Evolutionary conservation across 441 rosid species (phyloP), one percentile per base, ranked within the genome.

Genomic region (Pelargonium fulgidum): DNA sequence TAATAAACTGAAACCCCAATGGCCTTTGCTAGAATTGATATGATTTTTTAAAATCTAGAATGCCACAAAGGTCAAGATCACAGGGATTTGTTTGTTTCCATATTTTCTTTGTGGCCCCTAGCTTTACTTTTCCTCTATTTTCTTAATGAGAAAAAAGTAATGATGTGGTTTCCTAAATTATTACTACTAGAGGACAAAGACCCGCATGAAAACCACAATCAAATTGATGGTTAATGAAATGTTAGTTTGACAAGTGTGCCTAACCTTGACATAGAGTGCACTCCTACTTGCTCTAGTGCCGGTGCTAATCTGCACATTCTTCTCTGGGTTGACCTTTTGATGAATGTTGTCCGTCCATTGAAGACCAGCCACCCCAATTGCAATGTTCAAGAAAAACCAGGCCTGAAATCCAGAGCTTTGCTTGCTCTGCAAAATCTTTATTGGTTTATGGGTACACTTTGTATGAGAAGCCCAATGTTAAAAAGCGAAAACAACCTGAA

Each of bases 91-190:
- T 20, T 59, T 59, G 33, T 17, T 59, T 59, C 36, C 14, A 20
- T 59, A 19, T 59, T 59, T 59, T 59, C 64, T 24, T 59, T 59
- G 64, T 59, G 64, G 64, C 64, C 64, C 63, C 62, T n/a, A 20
- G 12, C 64, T 22, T 58, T 20, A 59, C 64, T 22, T 54, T 59
- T 22, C 64, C 64, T 59, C 64, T 59, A 10, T n/a, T 59, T 59
- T 29, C 22, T 59, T 20, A 4, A 59, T 22, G 13, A 59, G 64
- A 22, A 59, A 50, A 59, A 59, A 59, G 24, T 59, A 33, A 59
- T 22, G 22, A n/a, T 59, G 36, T 11, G 64, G 64, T 59, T 16
- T 22, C 36, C 36, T 59, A 59, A 59, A 58, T 58, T 58, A 58
- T 58, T 58, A n/a, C n/a, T n/a, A n/a, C n/a, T n/a, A 17, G 29